phyloP scores from a whole-genome alignment of 176 grass and related monocot genomes.

The Dactylis glomerata region DNA sequence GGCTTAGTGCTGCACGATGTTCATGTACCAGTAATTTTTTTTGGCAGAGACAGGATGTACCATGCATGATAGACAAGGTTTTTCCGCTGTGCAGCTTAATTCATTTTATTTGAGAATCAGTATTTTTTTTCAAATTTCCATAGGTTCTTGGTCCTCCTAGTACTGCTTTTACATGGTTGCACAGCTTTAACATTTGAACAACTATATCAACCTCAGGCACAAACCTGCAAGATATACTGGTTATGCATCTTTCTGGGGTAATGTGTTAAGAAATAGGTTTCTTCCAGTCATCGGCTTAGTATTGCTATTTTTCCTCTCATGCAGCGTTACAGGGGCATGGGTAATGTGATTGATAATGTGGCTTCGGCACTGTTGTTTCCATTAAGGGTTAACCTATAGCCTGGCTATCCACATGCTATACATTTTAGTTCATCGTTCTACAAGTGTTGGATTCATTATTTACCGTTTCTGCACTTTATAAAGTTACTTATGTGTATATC shows the following conservation, averaged over 20 bases:
- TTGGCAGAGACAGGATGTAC: neutral
- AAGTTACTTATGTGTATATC: neutral
- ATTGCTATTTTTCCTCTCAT: slow-evolving; percentile 7
- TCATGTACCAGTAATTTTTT: neutral
- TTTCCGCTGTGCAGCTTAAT: neutral
- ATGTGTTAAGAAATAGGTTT: slow-evolving; percentile 14
- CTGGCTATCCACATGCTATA: slow-evolving; percentile 5
- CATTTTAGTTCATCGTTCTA: neutral
- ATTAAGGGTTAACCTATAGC: neutral
- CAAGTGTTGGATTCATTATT: neutral
- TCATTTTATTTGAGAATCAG: neutral
- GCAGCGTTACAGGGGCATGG: neutral
- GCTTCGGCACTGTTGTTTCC: neutral
- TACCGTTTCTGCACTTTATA: neutral
- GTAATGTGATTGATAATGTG: slow-evolving; percentile 4
- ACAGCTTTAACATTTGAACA: neutral
- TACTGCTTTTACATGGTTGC: neutral
- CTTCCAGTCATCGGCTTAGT: neutral
- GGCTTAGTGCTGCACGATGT: neutral
- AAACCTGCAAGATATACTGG: neutral
- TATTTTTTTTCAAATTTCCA: neutral
- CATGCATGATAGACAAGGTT: neutral
- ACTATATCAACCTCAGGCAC: neutral
- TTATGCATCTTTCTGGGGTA: neutral
- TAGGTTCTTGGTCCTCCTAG: neutral